Percentiles rank a stretch among this genome's conserved stretches.
These are phyloP conservation scores for Plenodomus biglobosus DNA, from an alignment of 2,329 filamentous ascomycete species.

Conservation along the genomic window DNA sequence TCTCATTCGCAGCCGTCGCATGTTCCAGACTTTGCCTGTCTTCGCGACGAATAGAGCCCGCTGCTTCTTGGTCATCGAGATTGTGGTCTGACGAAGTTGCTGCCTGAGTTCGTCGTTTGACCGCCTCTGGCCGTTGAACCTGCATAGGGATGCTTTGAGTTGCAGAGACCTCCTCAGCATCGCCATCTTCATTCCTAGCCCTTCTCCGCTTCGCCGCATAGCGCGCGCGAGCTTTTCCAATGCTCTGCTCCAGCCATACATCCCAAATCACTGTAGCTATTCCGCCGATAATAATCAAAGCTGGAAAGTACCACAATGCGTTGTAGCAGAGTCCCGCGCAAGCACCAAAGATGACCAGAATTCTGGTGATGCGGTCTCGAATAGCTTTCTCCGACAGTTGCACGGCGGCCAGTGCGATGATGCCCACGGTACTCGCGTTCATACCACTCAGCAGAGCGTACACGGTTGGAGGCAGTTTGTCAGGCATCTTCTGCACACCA, in stretches of 20 bases:
- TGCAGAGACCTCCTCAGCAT: conserved; percentile 22
- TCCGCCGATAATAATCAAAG: conserved; percentile 62
- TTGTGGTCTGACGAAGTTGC: conserved; percentile 22
- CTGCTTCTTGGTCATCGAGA: conserved; percentile 7
- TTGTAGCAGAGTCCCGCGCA: conserved; percentile 70
- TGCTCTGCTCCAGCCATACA: conserved; percentile 51
- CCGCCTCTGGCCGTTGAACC: conserved; percentile 19
- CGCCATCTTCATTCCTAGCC: conserved; percentile 17
- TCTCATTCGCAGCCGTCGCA: neutral
- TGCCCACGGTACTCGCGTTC: conserved; percentile 71
- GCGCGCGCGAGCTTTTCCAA: conserved; percentile 33
- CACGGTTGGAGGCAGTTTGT: conserved; percentile 61
- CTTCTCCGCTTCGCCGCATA: conserved; percentile 20
- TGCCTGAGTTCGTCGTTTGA: conserved; percentile 23
- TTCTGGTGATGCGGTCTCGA: conserved; percentile 62
- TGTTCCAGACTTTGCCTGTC: conserved; percentile 5
- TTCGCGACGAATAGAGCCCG: conserved; percentile 3
- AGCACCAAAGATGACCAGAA: conserved; percentile 65
- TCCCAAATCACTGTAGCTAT: conserved; percentile 59
- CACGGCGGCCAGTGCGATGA: conserved; percentile 70
- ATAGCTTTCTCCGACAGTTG: conserved; percentile 68
- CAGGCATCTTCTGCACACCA: conserved; percentile 62
- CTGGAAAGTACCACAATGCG: conserved; percentile 73
- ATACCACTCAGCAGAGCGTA: conserved; percentile 72
- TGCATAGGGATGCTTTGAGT: conserved; percentile 15